Base-by-base conservation (phyloP, 768 basidiomycete species). In the Phanerochaete carnosa region DNA sequence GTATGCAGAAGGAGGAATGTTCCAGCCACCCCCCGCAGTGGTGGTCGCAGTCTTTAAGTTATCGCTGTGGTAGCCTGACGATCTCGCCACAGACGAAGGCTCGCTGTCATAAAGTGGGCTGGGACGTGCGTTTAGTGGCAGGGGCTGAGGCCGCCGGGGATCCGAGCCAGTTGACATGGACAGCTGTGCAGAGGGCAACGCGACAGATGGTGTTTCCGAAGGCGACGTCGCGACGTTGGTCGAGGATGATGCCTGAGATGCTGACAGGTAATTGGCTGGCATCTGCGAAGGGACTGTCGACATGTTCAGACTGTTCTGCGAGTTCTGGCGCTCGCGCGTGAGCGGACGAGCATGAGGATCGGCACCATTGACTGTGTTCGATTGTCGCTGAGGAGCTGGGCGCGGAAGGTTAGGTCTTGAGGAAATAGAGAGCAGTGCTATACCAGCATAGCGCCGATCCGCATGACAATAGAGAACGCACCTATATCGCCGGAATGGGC, bases 401-500 rank as follows among this genome's bases (percentile, higher is more conserved):
- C 12, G 55, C 6, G 13, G 9, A 33, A 35, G 26, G 64, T 61
- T 37, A 66, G 66, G 33, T 47, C 45, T 43, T 19, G 60, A 29
- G 33, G 50, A 25, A 51, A 12, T 39, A 19, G 47, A 45, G 59
- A 49, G 37, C 33, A 59, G 56, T 49, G 13, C 29, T 39, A 45
- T 45, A 19, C 32, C 46, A 45, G 22, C 56, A 45, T 58, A 39
- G 32, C 58, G 60, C 28, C 45, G 28, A n/a, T 25, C 45, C 30
- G 37, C 35, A 29, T 26, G 26, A 55, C 55, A 61, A 55, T 46
- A 29, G 52, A 49, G 16, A 1, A 66, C 73, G 60, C 28, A 79
- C 79, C 69, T 56, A 72, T 67, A 11, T 75, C 68, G 49, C 75
- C 78, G 23, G 75, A 75, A 28, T 67, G 61, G 52, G 69, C 64